A percentile compares a stretch with the other conserved stretches of the same genome.
Evolutionary conservation across 352 stramenopile genomes (phyloP).

Genomic region (Globisporangium paddicum): DNA sequence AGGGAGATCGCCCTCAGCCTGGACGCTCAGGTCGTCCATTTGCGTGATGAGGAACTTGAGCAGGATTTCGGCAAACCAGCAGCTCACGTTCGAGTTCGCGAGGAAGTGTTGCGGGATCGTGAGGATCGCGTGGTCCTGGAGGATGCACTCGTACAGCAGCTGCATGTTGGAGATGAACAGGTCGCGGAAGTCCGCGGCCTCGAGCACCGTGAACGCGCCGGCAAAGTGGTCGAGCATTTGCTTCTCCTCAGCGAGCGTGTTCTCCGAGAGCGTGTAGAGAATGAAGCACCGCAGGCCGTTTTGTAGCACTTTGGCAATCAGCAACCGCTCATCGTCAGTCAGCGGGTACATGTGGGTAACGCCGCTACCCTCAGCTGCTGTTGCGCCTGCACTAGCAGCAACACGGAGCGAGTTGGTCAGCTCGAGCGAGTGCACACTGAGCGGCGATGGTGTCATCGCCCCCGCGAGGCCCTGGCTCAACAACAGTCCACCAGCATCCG

Average conservation of each 20-base stretch:
- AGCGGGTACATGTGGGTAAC: constrained; percentile 74
- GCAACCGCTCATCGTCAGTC: constrained; percentile 89
- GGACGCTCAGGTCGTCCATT: constrained; percentile 89
- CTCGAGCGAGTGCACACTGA: constrained; percentile 15
- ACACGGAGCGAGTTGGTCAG: constrained; percentile 7
- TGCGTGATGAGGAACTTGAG: constrained; percentile 94
- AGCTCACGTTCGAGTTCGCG: constrained; percentile 90
- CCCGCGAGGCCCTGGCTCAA: constrained; percentile 7
- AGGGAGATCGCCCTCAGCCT: constrained; percentile 68
- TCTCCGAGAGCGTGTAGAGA: constrained; percentile 89
- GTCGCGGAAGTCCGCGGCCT: constrained; percentile 92
- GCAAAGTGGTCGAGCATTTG: constrained; percentile 97
- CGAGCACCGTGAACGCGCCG: constrained; percentile 94
- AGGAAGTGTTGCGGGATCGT: constrained; percentile 95
- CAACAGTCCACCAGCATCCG: constrained; percentile 16
- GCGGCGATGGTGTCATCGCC: constrained; percentile 11
- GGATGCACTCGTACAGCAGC: constrained; percentile 90
- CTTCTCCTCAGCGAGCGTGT: constrained; percentile 86
- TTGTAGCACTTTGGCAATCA: constrained; percentile 93
- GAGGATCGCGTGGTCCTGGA: constrained; percentile 92
- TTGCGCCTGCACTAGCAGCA: background rate
- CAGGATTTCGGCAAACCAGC: constrained; percentile 93
- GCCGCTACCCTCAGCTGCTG: constrained; percentile 8
- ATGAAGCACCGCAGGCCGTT: constrained; percentile 93
- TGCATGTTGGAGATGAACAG: constrained; percentile 88